Evolutionary conservation across 2,329 filamentous ascomycete species (phyloP), one percentile per base, ranked within the genome.

Genomic region (Davidsoniella neocaledoniae): DNA sequence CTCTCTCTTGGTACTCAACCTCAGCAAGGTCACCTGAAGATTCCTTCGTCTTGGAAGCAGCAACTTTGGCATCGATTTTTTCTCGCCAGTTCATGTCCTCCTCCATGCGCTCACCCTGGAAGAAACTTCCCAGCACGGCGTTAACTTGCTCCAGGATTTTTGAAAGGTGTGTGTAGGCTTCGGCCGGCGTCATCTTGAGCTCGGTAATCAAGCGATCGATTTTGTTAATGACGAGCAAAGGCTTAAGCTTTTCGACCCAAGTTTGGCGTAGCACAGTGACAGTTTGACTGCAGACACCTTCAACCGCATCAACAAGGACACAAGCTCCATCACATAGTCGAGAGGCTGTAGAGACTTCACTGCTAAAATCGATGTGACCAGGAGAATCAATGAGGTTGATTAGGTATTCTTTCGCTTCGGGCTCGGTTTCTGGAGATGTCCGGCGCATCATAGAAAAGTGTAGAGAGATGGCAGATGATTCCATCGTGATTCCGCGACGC

Each of bases 301-400:
- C 91, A 0, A 98, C 91, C 4, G 90, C 91, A 64, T 98, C 91
- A 17, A 98, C 88, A 26, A 98, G 70, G 9, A 98, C 86, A 8
- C 96, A 78, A 5, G 91, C 91, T 37, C 91, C 91, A 63, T 98
- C 91, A 58, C 91, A 96, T 16, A 98, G 70, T 49, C 91, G 76
- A 8, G 90, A 96, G 2, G 91, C 91, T 1, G 90, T 96, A 0
- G 88, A 96, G 0, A 98, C 91, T 62, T 98, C 91, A 56, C 87
- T 94, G 68, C 88, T 95, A 64, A 98, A 98, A 65, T 98, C 91
- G 56, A 98, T 96, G 63, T 98, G 91, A 2, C 91, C 91, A 0
- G 91, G 91, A 1, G 91, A 96, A 66, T 98, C 91, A 61, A 98
- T 98, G 52, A 98, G 68, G 63, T 98, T 98, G 67, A 98, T 86